Evolutionary conservation across 768 basidiomycete genomes (phyloP), one percentile per base, ranked within the genome.

Genomic region (Exidia glandulosa): DNA sequence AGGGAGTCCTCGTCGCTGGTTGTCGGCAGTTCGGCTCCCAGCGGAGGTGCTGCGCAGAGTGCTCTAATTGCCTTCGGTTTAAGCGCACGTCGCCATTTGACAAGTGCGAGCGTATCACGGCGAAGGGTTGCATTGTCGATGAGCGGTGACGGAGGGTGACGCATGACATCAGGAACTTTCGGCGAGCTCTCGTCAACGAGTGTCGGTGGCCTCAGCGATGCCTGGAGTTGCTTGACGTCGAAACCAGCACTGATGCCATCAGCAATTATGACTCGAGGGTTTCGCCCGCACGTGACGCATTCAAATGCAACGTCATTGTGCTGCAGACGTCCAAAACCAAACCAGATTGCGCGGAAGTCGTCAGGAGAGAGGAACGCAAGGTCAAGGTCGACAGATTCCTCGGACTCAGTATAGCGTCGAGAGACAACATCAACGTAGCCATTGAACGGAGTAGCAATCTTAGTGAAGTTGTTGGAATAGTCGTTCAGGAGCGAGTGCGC

Each of bases 401-500:
- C n/a, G n/a, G 31, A 37, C 10, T 63, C 58, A 32, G 47, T 56
- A 32, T 66, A 66, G 5, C n/a, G 29, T 12, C 64, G 60, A 0
- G 56, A 57, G 2, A 59, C 30, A 6, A 57, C 48, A 13, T 61
- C 31, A 25, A 57, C 57, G 25, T 61, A 66, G 47, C 62, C 61
- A 13, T 56, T 14, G 34, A 65, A 66, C 1, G 65, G 65, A 27
- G 63, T 63, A 19, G 58, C 62, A 10, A 63, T 61, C 9, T 62
- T 41, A 1, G 65, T 65, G 52, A 60, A 65, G 2, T 48, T 29
- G 32, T 45, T 63, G 2, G 65, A 65, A 52, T 61, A 66, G 10
- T 58, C 50, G 45, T 66, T 61, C 13, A 66, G 62, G 7, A 66
- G 58, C 36, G 64, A 62, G 27, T 66, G 65, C 1, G 64, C 56